phyloP scores from a whole-genome alignment of 495 filamentous ascomycete genomes.

The Amniculicola lignicola region DNA sequence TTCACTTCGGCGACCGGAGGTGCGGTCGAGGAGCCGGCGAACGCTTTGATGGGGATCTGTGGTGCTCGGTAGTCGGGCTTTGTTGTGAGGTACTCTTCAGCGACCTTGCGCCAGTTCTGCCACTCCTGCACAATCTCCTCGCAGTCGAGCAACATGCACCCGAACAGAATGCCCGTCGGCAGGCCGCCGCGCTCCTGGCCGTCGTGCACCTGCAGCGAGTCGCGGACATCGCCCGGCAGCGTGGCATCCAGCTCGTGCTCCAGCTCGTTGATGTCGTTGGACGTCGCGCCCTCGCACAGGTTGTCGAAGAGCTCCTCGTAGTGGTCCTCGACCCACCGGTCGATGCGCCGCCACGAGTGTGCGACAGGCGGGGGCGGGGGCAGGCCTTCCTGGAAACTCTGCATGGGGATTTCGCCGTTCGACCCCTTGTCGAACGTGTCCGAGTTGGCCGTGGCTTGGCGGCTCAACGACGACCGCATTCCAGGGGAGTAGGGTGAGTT shows the following conservation, averaged over 20 bases:
- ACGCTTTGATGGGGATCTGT: conserved; percentile 61
- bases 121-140: conserved; percentile 98
- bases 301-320: conserved; percentile 94
- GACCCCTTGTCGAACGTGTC: conserved; percentile 64
- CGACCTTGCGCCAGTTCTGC: conserved; percentile 92
- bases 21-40: conserved; percentile 54
- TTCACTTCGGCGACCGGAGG: conserved; percentile 41
- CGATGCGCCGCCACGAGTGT: conserved; percentile 92
- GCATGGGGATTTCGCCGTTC: conserved; percentile 88
- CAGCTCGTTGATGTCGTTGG: conserved; percentile 94
- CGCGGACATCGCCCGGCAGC: conserved; percentile 86
- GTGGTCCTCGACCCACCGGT: conserved; percentile 88
- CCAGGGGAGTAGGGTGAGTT: conserved; percentile 81
- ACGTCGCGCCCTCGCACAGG: conserved; percentile 81
- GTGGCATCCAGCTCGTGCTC: conserved; percentile 96
- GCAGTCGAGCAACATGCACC: conserved; percentile 93
- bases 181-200: conserved; percentile 90
- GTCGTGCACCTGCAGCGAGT: conserved; percentile 87
- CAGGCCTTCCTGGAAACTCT: conserved; percentile 87
- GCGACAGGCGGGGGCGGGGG: conserved; percentile 82
- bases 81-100: conserved; percentile 74
- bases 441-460: conserved; percentile 56
- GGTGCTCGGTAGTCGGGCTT: conserved; percentile 48
- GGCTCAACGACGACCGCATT: conserved; percentile 68
- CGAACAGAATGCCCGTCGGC: conserved; percentile 90